Conservation (phyloP, 148 eudicot species). For the Persicaria tinctoria region DNA sequence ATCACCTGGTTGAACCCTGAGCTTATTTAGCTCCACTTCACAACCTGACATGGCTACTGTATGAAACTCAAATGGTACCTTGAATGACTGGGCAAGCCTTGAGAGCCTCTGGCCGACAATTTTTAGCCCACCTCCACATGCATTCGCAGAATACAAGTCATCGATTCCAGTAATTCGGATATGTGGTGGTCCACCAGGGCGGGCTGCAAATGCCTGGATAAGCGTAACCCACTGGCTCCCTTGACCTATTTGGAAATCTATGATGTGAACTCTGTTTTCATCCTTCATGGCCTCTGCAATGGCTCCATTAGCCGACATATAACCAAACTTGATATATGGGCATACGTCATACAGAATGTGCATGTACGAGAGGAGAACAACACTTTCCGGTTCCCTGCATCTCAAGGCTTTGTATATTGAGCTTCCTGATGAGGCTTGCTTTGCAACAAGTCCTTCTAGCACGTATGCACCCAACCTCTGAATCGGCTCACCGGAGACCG, state of each 20-base stretch:
- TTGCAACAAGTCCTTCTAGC: conserved; percentile 56
- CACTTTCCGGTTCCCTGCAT: conserved; percentile 40
- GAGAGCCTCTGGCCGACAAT: conserved; percentile 49
- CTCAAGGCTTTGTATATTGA: conserved; percentile 37
- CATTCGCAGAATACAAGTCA: conserved; percentile 50
- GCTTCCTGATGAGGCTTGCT: conserved; percentile 48
- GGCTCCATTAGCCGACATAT: conserved; percentile 72
- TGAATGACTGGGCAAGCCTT: conserved; percentile 41
- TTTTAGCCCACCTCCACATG: conserved; percentile 54
- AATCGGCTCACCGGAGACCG: conserved; percentile 47
- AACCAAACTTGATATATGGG: conserved; percentile 62
- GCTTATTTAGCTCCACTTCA: conserved; percentile 29
- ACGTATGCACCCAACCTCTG: conserved; percentile 53
- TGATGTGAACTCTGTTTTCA: conserved; percentile 46
- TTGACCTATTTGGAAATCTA: conserved; percentile 56
- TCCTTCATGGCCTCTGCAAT: conserved; percentile 67
- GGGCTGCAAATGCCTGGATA: conserved; percentile 58
- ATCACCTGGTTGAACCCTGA: conserved; percentile 35
- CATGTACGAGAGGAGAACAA: conserved; percentile 50
- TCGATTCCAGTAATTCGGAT: conserved; percentile 58
- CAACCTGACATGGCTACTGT: conserved; percentile 31
- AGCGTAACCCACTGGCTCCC: conserved; percentile 66
- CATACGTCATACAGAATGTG: conserved; percentile 58
- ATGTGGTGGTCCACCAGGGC: conserved; percentile 63
- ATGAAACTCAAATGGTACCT: conserved; percentile 55